These are phyloP conservation scores for Pseudomonodictys pantanalensis DNA, from an alignment of 495 filamentous ascomycete species.

Conservation along the genomic window DNA sequence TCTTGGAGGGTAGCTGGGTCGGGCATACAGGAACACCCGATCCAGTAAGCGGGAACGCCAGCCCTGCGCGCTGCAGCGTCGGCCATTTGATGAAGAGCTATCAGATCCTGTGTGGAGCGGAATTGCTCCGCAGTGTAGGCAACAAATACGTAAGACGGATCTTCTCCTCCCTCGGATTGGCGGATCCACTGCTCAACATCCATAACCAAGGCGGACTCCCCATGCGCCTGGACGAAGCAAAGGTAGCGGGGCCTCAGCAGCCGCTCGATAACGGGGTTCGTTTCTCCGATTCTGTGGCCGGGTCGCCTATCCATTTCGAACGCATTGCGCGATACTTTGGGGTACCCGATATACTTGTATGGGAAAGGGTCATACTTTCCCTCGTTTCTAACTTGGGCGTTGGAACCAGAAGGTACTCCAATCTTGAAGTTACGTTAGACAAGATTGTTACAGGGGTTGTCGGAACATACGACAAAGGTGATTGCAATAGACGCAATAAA, in stretches of 20 bases:
- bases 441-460: background rate
- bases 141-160: constrained; percentile 33
- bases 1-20: constrained; percentile 15
- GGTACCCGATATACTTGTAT: constrained; percentile 29
- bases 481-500: constrained; percentile 22
- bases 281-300: constrained; percentile 4
- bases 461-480: constrained; percentile 18
- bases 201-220: background rate
- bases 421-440: constrained; percentile 7
- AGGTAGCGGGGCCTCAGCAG: constrained; percentile 26
- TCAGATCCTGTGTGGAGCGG: constrained; percentile 3
- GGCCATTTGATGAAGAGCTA: constrained; percentile 33
- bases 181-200: constrained; percentile 28
- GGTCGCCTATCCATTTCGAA: constrained; percentile 21
- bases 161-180: constrained; percentile 27
- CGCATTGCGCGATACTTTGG: constrained; percentile 31
- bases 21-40: constrained; percentile 29
- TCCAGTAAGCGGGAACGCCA: constrained; percentile 41
- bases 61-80: constrained; percentile 37
- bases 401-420: constrained; percentile 3
- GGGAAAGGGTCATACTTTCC: constrained; percentile 28
- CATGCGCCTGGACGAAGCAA: constrained; percentile 17
- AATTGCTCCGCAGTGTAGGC: constrained; percentile 40
- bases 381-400: constrained; percentile 14
- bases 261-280: constrained; percentile 22